Evolutionary conservation across 345 rosid species (phyloP), one percentile per base, ranked within the genome.

Genomic region (Dipteronia sinensis): DNA sequence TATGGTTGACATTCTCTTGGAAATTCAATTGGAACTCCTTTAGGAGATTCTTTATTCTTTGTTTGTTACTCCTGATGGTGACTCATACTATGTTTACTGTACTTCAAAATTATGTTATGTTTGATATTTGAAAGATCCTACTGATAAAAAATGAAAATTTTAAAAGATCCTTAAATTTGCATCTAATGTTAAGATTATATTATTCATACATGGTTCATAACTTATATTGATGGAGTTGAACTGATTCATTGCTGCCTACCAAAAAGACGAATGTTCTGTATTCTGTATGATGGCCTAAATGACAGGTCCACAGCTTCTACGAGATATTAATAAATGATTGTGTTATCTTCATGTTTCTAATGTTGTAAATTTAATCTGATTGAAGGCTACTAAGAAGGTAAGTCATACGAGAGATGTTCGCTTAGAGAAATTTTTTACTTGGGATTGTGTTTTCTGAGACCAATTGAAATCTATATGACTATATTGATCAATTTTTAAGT

Each of bases 1-100:
- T 46, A n/a, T 62, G 31, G 51, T 53, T 64, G 51, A 61, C 19
- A 29, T 65, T 73, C 20, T 74, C 15, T 27, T 69, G 47, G 53
- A 49, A 71, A 53, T 69, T 8, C 74, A 71, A 31, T 55, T 76
- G 69, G 59, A 67, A 56, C 69, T 65, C 27, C 16, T 67, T 10
- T 63, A 4, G 23, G 31, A 22, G 73, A 19, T 51, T 64, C 77
- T 40, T 49, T 19, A 75, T 71, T 78, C 61, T 25, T 46, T 27
- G 15, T 7, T 17, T 67, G 51, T 23, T 23, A 61, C 20, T 42
- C 38, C 22, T 67, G 2, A 9, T 65, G 72, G 59, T 29, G 10
- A 42, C 72, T 40, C 55, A 6, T 71, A 61, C 15, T 42, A 20
- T 76, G 44, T 27, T 59, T 64, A 46, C 23, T 25, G 3, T 44